Evolutionary conservation across 2,329 filamentous ascomycete species (phyloP), one percentile per base, ranked within the genome.

Genomic region (Pseudocercospora fijiensis): DNA sequence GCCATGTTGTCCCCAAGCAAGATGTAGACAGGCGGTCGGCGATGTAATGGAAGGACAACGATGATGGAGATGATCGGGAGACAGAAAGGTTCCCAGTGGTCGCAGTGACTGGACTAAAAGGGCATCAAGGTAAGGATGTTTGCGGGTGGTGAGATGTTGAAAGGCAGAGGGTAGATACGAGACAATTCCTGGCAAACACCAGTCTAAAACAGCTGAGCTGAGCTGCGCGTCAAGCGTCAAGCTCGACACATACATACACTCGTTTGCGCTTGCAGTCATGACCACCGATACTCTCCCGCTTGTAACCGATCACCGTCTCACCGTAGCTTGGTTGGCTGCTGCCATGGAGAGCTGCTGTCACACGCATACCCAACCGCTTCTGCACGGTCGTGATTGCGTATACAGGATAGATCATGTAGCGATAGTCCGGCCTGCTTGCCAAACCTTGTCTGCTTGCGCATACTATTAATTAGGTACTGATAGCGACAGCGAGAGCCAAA

Each of bases 241-340:
- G 33, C 33, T 37, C 33, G 33, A 37, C 33, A 37, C 33, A 33
- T 11, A 37, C 52, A 37, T 11, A 37, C 52, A 37, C 13, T 28
- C 30, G 52, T 27, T 16, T 52, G 24, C 49, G 49, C 24, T 22
- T 52, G 24, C 26, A 24, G 22, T n/a, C 52, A 57, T 51, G 61
- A 56, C 24, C 61, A 45, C 27, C 33, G 51, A 22, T 56, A 41
- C 57, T 63, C 26, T 24, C 57, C 61, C 61, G 57, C n/a, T 37
- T 24, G n/a, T 22, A 60, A 37, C 57, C 61, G 61, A 37, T 63
- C 57, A 56, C 55, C 56, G 61, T 53, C 58, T 57, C 55, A 57
- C 55, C 55, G 55, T 57, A 57, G 55, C 55, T 57, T 53, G 16
- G 49, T 53, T 26, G 49, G 45, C 11, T 24, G 22, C 56, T 60